Conservation (phyloP, 352 stramenopile genomes). For the Globisporangium lucens region DNA sequence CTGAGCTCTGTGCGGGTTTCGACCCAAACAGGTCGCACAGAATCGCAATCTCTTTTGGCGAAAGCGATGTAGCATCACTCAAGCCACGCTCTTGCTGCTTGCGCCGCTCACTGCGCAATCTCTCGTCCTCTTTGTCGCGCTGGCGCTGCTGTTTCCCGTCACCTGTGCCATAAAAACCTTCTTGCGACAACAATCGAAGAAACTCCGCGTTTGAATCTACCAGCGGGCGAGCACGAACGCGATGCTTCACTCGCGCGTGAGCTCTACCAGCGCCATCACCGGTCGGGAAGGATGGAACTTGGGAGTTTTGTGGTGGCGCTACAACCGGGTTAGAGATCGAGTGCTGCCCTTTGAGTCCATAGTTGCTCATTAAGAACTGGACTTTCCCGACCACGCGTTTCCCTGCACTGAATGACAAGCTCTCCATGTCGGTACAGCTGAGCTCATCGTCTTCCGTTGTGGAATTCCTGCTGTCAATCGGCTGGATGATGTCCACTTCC, state of each 20-base stretch:
- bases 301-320: conserved; percentile 4
- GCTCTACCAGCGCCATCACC: neutral
- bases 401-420: neutral
- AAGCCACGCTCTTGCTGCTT: conserved; percentile 21
- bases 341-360: conserved; percentile 61
- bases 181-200: conserved; percentile 47
- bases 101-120: conserved; percentile 13
- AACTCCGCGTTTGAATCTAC: conserved; percentile 76
- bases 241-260: conserved; percentile 42
- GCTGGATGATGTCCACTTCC: conserved; percentile 59
- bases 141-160: neutral
- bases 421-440: conserved; percentile 12
- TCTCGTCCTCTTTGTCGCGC: neutral
- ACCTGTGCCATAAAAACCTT: conserved; percentile 52
- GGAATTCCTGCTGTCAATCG: conserved; percentile 18
- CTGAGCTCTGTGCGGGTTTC: conserved; percentile 16
- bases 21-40: conserved; percentile 60
- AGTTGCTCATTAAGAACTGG: conserved; percentile 89
- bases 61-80: conserved; percentile 49
- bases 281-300: neutral
- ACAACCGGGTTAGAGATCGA: conserved; percentile 5
- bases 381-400: conserved; percentile 51
- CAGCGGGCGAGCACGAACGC: conserved; percentile 68
- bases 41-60: conserved; percentile 52
- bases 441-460: neutral